Evolutionary conservation across 208 protist species (phyloP).

Genomic region (Wallacemonas rigidus): DNA sequence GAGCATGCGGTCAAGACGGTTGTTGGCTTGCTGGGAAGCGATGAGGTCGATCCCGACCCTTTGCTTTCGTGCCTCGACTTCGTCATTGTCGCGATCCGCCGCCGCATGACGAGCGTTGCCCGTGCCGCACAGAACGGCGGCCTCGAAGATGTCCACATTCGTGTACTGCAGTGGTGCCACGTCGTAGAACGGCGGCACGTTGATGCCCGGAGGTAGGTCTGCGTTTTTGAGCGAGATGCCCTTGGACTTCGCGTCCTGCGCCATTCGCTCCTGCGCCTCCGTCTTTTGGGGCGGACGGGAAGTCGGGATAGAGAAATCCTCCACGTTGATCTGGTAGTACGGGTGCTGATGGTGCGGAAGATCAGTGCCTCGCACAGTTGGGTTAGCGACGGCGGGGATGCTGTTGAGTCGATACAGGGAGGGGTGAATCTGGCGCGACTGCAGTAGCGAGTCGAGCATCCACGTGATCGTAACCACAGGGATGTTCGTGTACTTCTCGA

Average conservation of each 20-base stretch:
- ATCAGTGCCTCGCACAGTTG: slow-evolving; percentile 53
- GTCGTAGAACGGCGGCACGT: slow-evolving; percentile 75
- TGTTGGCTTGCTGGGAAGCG: slow-evolving; percentile 54
- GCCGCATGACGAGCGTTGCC: slow-evolving; percentile 26
- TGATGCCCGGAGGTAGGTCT: slow-evolving; percentile 24
- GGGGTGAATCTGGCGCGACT: slow-evolving; percentile 85
- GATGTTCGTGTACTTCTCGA: slow-evolving; percentile 56
- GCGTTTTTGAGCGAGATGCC: slow-evolving; percentile 23
- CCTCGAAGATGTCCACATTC: slow-evolving; percentile 67
- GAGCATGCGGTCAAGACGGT: slow-evolving; percentile 69
- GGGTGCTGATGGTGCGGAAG: slow-evolving; percentile 89
- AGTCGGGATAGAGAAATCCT: slow-evolving; percentile 78
- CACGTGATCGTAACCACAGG: slow-evolving; percentile 78
- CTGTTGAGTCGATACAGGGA: slow-evolving; percentile 63
- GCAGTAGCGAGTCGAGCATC: slow-evolving; percentile 88
- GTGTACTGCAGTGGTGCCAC: slow-evolving; percentile 57
- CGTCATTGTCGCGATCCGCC: slow-evolving; percentile 51
- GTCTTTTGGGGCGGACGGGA: slow-evolving; percentile 44
- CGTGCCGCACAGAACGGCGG: slow-evolving; percentile 45
- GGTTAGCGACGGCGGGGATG: slow-evolving; percentile 78
- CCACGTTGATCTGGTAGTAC: slow-evolving; percentile 82
- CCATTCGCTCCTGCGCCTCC: slow-evolving; percentile 21
- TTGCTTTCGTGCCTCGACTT: slow-evolving; percentile 41
- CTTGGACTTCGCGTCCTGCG: slow-evolving; percentile 21
- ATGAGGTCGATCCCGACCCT: slow-evolving; percentile 66